Percentiles rank a stretch among this genome's conserved stretches.
phyloP scores from a whole-genome alignment of 192 early-diverging fungal species.

The Dimargaris cristalligena region DNA sequence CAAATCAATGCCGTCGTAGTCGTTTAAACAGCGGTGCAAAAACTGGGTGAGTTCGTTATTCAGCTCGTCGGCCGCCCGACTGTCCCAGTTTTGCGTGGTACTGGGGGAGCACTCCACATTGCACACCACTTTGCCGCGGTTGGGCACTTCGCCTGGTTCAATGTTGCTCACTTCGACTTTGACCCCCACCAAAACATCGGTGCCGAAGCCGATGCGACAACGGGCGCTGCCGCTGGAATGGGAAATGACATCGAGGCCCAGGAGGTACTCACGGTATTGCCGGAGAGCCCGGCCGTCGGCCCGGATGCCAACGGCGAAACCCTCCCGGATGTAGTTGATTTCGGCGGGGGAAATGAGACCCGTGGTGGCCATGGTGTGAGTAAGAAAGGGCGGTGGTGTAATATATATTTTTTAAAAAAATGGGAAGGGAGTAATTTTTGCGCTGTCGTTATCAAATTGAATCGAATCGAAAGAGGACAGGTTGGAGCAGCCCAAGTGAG shows the following conservation, averaged over 20 bases:
- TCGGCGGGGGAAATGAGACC: constrained; percentile 56
- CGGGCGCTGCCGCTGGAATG: constrained; percentile 86
- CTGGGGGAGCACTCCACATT: constrained; percentile 87
- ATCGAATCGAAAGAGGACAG: too few species aligned
- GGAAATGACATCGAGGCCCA: constrained; percentile 77
- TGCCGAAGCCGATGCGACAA: constrained; percentile 58
- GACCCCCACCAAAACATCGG: constrained; percentile 85
- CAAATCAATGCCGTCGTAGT: constrained; percentile 71
- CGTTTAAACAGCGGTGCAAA: constrained; percentile 61
- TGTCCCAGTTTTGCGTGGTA: constrained; percentile 64
- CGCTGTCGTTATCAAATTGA: too few species aligned
- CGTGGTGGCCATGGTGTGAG: constrained; percentile 29
- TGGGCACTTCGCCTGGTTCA: constrained; percentile 37
- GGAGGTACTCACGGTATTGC: constrained; percentile 54
- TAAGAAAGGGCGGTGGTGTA: too few species aligned
- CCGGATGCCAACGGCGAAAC: constrained; percentile 63
- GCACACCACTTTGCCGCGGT: constrained; percentile 54
- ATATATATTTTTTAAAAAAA: background rate
- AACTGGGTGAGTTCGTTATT: constrained; percentile 75
- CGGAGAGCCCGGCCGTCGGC: constrained; percentile 70
- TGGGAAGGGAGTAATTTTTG: too few species aligned
- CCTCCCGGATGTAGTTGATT: constrained; percentile 65
- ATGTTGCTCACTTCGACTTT: constrained; percentile 73
- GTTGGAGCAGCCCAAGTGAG: too few species aligned
- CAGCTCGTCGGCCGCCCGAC: constrained; percentile 60